Percentiles rank a stretch among this genome's conserved stretches.
phyloP scores from a whole-genome alignment of 176 grass and related monocot species.

The Saccharum spontaneum region DNA sequence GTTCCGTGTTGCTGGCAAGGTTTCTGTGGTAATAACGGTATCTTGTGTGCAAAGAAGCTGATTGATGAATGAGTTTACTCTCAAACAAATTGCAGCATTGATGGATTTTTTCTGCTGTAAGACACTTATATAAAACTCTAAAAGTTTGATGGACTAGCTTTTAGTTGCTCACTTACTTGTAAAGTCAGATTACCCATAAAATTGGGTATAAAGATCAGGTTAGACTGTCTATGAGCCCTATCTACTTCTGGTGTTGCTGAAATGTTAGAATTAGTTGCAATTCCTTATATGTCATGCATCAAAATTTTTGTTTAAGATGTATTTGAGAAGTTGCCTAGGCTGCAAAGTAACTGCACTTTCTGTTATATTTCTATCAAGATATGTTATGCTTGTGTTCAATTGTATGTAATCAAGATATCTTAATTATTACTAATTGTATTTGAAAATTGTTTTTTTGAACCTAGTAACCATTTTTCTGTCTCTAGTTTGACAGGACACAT shows the following conservation, averaged over 20 bases:
- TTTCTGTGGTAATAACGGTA: not conserved
- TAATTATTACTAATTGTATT: too few relatives aligned
- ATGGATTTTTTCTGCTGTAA: not conserved
- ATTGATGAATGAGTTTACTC: not conserved
- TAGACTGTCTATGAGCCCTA: not conserved
- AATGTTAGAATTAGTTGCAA: not conserved
- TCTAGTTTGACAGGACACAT: not conserved
- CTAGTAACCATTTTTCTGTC: not conserved
- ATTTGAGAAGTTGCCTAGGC: not conserved
- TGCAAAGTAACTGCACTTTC: not conserved
- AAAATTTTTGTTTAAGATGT: not conserved
- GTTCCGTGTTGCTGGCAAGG: not conserved
- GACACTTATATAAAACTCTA: not conserved
- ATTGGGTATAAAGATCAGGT: not conserved
- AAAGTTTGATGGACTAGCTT: not conserved
- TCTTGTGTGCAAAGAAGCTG: not conserved
- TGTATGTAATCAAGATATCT: not conserved
- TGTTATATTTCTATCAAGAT: not conserved
- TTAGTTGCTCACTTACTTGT: not conserved
- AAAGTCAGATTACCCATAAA: not conserved
- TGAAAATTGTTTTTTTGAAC: not conserved
- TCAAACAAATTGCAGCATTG: not conserved
- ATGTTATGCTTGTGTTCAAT: not conserved
- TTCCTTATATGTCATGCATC: not conserved
- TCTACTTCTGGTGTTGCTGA: not conserved